Conservation (phyloP, 2,329 filamentous ascomycete genomes). For the Fusarium irregulare region DNA sequence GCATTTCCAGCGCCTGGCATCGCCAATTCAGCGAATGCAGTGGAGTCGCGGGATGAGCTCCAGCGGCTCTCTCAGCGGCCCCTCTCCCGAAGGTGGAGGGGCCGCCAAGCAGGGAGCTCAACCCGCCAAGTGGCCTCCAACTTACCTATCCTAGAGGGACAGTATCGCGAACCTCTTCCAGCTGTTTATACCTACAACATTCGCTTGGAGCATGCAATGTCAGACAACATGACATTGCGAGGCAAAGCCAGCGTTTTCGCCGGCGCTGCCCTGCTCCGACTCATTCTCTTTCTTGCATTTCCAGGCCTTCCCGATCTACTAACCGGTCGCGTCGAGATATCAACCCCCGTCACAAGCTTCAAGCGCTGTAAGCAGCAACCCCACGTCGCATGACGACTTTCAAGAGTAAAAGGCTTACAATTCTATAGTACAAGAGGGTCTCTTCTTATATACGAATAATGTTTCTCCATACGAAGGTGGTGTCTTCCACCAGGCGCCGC, state of each 20-base stretch:
- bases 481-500: constrained; percentile 82
- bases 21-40: constrained; percentile 29
- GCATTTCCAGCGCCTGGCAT: constrained; percentile 24
- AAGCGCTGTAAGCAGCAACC: constrained; percentile 78
- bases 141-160: constrained; percentile 16
- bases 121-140: constrained; percentile 49
- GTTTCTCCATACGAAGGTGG: constrained; percentile 98
- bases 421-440: constrained; percentile 78
- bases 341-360: constrained; percentile 97
- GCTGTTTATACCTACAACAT: constrained; percentile 38
- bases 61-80: constrained; percentile 40
- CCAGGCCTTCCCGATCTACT: constrained; percentile 86
- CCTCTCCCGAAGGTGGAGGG: constrained; percentile 38
- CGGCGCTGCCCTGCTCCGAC: constrained; percentile 80
- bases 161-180: constrained; percentile 28
- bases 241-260: constrained; percentile 71
- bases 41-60: constrained; percentile 18
- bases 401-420: constrained; percentile 6
- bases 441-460: constrained; percentile 96
- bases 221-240: constrained; percentile 54
- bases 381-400: neutral
- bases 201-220: constrained; percentile 50
- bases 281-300: constrained; percentile 83
- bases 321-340: constrained; percentile 93
- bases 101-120: constrained; percentile 38